phyloP scores from a whole-genome alignment of 2,329 filamentous ascomycete species.

The Aciculosporium take region DNA sequence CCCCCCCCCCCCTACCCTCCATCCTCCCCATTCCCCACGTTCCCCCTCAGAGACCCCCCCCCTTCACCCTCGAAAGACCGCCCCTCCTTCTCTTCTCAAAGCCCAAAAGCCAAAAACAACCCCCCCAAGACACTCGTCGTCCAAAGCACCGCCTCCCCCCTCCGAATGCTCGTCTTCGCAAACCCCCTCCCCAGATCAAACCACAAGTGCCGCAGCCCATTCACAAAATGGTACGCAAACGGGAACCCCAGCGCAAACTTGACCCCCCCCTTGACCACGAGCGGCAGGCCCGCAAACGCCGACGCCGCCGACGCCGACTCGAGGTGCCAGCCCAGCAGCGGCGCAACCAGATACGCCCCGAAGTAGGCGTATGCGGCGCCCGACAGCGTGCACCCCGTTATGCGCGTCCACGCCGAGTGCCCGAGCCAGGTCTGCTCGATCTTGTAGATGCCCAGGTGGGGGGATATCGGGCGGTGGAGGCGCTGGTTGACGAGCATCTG shows the following conservation, averaged over 20 bases:
- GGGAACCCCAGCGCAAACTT: constrained; percentile 45
- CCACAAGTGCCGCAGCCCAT: constrained; percentile 39
- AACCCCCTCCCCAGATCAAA: constrained; percentile 40
- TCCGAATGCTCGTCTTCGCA: constrained; percentile 30
- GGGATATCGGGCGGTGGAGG: constrained; percentile 64
- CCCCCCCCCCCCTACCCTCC: neutral
- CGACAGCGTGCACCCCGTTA: constrained; percentile 63
- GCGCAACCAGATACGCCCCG: constrained; percentile 65
- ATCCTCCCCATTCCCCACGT: neutral
- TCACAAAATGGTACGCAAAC: constrained; percentile 43
- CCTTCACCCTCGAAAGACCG: neutral
- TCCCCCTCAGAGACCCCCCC: neutral
- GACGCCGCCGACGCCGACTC: constrained; percentile 46
- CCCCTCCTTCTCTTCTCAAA: constrained; percentile 19
- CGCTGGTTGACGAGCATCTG: constrained; percentile 71
- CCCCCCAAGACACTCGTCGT: constrained; percentile 27
- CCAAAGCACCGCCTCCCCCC: constrained; percentile 35
- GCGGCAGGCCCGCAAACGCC: constrained; percentile 43
- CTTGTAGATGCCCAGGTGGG: constrained; percentile 77
- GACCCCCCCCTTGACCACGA: constrained; percentile 41
- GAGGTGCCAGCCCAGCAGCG: constrained; percentile 51
- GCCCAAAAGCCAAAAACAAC: constrained; percentile 33
- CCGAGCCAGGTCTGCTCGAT: constrained; percentile 74
- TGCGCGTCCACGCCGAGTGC: constrained; percentile 59
- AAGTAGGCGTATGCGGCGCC: constrained; percentile 69